These are phyloP conservation scores for Globisporangium echinulatum DNA, from an alignment of 352 stramenopile species.

Conservation along the genomic window DNA sequence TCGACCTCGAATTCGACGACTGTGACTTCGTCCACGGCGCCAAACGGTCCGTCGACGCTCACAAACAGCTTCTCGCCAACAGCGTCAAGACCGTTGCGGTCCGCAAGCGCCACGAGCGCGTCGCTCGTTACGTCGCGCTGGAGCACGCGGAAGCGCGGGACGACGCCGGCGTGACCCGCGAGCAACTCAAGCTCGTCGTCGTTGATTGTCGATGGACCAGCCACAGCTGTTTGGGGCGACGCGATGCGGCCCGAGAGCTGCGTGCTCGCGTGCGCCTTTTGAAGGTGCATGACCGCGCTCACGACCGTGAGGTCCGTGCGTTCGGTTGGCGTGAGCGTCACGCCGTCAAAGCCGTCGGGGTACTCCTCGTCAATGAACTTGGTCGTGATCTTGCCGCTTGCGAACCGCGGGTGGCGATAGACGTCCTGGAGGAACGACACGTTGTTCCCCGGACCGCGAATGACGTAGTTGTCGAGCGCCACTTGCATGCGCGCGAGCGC, in stretches of 20 bases:
- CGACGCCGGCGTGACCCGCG: slow-evolving; percentile 20
- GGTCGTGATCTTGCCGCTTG: slow-evolving; percentile 92
- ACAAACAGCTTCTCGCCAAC: slow-evolving; percentile 42
- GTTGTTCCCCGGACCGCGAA: slow-evolving; percentile 94
- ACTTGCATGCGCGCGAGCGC: slow-evolving; percentile 82
- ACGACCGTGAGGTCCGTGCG: slow-evolving; percentile 71
- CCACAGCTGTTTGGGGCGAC: slow-evolving; percentile 3
- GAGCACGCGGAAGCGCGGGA: slow-evolving; percentile 35
- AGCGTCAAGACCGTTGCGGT: slow-evolving; percentile 31
- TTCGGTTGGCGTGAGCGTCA: slow-evolving; percentile 54
- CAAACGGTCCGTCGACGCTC: slow-evolving; percentile 53
- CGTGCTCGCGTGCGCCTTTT: slow-evolving; percentile 26
- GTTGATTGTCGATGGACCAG: slow-evolving; percentile 13
- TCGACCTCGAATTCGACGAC: slow-evolving; percentile 46
- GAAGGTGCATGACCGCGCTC: slow-evolving; percentile 66
- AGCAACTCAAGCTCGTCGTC: slow-evolving; percentile 36
- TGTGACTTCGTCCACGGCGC: slow-evolving; percentile 28
- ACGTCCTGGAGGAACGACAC: slow-evolving; percentile 92
- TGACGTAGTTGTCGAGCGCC: slow-evolving; percentile 93
- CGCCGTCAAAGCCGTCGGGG: slow-evolving; percentile 90
- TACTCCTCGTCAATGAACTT: slow-evolving; percentile 96
- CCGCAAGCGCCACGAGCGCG: slow-evolving; percentile 34
- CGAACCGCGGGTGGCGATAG: slow-evolving; percentile 87
- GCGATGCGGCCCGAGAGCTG: slow-evolving; percentile 27
- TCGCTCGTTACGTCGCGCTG: slow-evolving; percentile 18